Evolutionary conservation across 106 monocot genomes (phyloP), one percentile per base, ranked within the genome.

Genomic region (Allium cepa): DNA sequence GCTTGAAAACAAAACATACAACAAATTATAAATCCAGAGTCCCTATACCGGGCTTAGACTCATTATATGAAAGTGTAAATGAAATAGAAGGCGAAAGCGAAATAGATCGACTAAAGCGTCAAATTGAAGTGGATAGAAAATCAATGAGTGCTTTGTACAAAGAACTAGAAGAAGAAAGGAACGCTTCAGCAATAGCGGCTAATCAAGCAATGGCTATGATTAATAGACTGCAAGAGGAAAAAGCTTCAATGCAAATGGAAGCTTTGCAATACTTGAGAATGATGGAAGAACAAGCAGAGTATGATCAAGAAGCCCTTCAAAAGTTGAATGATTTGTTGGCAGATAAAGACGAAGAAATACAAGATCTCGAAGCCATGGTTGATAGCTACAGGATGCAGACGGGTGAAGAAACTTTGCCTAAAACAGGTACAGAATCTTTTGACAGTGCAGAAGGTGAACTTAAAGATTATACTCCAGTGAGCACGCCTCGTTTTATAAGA

Each of bases 121-220:
- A 81, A 57, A 56, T 83, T 55, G 91, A 91, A 27, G 56, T 83
- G 16, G 91, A 88, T 27, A 72, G 72, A 61, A 83, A 84, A 57
- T 76, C 73, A 47, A 77, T 90, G 71, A 70, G 27, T 17, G 62
- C 68, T 74, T 56, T 99, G 8, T 84, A 84, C 50, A 89, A 85
- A 62, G 97, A 99, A 75, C 63, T 99, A 56, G 97, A 99, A 66
- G 92, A 92, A 77, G 97, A 99, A 77, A 84, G 88, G 62, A 97
- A 70, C 70, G 96, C 96, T 70, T 92, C 96, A 15, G 84, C 86
- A 26, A 73, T 92, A 60, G 83, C 97, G 8, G 97, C 97, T 65
- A 90, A 87, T 62, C 82, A 99, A 69, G 84, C 97, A 17, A 92
- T 99, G 97, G 85, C 88, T 11, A 99, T 99, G 97, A 99, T 99